Evolutionary conservation across 129 eudicot genomes (phyloP).

Genomic region (Centrapalus pauciflorus): DNA sequence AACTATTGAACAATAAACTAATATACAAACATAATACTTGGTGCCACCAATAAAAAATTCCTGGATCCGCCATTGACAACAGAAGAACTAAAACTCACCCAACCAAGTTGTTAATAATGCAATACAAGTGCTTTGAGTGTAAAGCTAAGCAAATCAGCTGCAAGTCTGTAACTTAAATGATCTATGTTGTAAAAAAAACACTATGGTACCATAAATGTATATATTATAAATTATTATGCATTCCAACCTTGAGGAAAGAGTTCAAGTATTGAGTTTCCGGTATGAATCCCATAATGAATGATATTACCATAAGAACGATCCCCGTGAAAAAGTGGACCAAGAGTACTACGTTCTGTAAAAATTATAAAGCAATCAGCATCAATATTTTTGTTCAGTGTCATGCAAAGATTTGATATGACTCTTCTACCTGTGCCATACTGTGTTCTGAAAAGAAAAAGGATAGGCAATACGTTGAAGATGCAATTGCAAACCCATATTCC

Average conservation of each 20-base stretch:
- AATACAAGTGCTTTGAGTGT: conserved; percentile 1
- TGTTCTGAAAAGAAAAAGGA: conserved; percentile 96
- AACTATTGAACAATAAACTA: too few relatives aligned
- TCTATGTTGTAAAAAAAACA: neutral
- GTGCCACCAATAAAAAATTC: too few relatives aligned
- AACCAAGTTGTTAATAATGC: neutral
- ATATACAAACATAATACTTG: too few relatives aligned
- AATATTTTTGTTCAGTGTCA: neutral
- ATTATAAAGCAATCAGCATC: conserved; percentile 12
- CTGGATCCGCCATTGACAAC: too few relatives aligned
- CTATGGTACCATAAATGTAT: neutral
- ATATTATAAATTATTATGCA: conserved; percentile 3
- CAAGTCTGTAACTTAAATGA: neutral
- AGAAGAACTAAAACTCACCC: neutral
- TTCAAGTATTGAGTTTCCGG: conserved; percentile 56
- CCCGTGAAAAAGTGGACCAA: conserved; percentile 91
- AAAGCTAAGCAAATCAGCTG: neutral
- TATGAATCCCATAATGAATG: conserved; percentile 91
- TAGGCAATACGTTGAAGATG: conserved; percentile 96
- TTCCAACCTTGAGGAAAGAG: conserved; percentile 77
- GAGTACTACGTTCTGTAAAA: conserved; percentile 80
- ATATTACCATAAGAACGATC: conserved; percentile 86
- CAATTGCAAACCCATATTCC: conserved; percentile 87
- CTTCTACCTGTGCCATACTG: conserved; percentile 85
- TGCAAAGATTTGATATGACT: conserved; percentile 14